phyloP scores from a whole-genome alignment of 2,329 filamentous ascomycete genomes.

The Mariannaea sp. region DNA sequence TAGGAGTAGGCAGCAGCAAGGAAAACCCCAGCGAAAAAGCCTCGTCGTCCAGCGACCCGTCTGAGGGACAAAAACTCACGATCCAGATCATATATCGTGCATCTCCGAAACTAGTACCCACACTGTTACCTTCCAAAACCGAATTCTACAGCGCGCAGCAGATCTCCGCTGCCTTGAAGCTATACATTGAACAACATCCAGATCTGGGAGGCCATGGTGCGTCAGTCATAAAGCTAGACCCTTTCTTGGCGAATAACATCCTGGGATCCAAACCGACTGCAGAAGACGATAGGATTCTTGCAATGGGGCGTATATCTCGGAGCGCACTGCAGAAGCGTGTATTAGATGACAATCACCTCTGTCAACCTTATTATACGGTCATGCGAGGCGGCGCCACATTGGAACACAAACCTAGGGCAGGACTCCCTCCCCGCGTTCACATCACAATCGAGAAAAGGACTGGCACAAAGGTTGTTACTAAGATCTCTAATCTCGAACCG shows the following conservation, averaged over 20 bases:
- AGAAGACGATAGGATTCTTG: conserved; percentile 26
- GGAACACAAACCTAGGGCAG: conserved; percentile 30
- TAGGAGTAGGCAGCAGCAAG: neutral
- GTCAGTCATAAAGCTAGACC: conserved; percentile 27
- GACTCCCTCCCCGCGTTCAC: conserved; percentile 22
- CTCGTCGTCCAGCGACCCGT: conserved; percentile 8
- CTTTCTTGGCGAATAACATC: conserved; percentile 30
- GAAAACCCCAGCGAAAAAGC: neutral
- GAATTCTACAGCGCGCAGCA: conserved; percentile 28
- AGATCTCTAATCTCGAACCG: conserved; percentile 30
- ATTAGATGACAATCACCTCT: conserved; percentile 26
- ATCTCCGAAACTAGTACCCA: conserved; percentile 27
- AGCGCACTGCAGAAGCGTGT: conserved; percentile 29
- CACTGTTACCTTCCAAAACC: conserved; percentile 30
- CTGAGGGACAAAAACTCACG: conserved; percentile 18
- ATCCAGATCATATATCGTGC: conserved; percentile 29
- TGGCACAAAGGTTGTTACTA: conserved; percentile 32
- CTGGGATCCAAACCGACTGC: conserved; percentile 24
- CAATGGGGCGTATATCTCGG: conserved; percentile 26
- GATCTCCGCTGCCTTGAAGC: conserved; percentile 28
- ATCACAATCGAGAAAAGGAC: conserved; percentile 33
- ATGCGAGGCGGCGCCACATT: conserved; percentile 10
- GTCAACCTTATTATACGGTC: conserved; percentile 30
- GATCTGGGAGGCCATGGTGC: conserved; percentile 26
- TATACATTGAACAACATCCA: conserved; percentile 28